These are phyloP conservation scores for Thelonectria discophora DNA, from an alignment of 2,329 filamentous ascomycete species.

Conservation along the genomic window DNA sequence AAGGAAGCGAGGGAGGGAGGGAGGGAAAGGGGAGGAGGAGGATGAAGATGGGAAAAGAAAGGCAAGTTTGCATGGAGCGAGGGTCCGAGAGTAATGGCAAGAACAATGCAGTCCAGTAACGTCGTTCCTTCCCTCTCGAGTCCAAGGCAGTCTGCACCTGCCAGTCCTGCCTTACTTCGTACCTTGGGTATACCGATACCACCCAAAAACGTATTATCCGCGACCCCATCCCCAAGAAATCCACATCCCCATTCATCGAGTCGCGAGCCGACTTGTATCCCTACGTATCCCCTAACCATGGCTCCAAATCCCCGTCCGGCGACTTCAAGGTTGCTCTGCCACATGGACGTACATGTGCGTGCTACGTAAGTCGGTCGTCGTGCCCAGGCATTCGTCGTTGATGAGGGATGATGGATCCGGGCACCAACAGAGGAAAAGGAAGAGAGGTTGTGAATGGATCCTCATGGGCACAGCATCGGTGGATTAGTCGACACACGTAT, in stretches of 20 bases:
- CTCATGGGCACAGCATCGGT: conserved; percentile 8
- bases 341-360: conserved; percentile 19
- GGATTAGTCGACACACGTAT: conserved; percentile 8
- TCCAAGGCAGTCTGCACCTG: too few relatives aligned
- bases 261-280: conserved; percentile 19
- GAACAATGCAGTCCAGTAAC: conserved; percentile 1
- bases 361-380: conserved; percentile 16
- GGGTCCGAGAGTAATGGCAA: conserved; percentile 19
- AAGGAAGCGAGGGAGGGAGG: conserved; percentile 1
- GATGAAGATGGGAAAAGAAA: conserved; percentile 10
- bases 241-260: conserved; percentile 23
- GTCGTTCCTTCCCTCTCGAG: conserved; percentile 9
- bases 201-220: conserved; percentile 8
- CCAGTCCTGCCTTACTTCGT: conserved; percentile 1
- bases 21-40: conserved; percentile 6
- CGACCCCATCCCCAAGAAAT: conserved; percentile 18
- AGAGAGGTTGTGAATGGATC: conserved; percentile 8
- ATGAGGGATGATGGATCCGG: conserved; percentile 8
- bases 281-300: conserved; percentile 37
- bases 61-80: conserved; percentile 14
- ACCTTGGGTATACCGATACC: conserved; percentile 2
- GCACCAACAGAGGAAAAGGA: conserved; percentile 5
- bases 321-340: conserved; percentile 25
- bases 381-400: conserved; percentile 16
- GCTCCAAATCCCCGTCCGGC: conserved; percentile 29